Evolutionary conservation across 164 flowering plant genomes (phyloP), one percentile per base, ranked within the genome.

Genomic region (Pachysandra terminalis): DNA sequence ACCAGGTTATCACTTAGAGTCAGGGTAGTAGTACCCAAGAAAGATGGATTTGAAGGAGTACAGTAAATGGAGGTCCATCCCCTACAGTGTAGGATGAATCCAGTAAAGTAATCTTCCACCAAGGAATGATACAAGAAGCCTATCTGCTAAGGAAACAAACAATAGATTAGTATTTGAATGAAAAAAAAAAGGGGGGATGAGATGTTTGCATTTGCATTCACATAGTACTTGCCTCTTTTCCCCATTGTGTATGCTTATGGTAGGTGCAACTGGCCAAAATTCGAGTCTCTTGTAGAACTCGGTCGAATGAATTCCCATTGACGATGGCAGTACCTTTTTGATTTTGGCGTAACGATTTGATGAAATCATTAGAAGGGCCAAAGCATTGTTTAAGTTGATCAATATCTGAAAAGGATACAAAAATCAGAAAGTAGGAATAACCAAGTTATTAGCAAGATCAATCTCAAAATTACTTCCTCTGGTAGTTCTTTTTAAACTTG

Each of bases 241-340:
- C 89, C 89, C 89, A 85, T 77, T 73, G 64, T 6, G 83, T 82
- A n/a, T 69, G 23, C 13, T 75, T 63, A 52, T 83, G 84, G 59
- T 76, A 82, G 9, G 49, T 40, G 32, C 86, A 83, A 67, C 87
- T 74, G n/a, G 88, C 87, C 27, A 83, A 27, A 37, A 70, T 17
- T 17, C 68, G 67, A 6, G 83, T 51, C 64, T 83, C 82, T n/a
- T 73, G 53, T 1, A 51, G 59, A 53, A 71, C 19, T 58, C 22
- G 26, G 13, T 23, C 26, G 0, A 25, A 27, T 2, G 49, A 13
- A 32, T 65, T 15, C 14, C n/a, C 23, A 4, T 27, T 17, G 2
- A 49, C 5, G 14, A 60, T 32, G 8, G 12, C 25, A 6, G 35
- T 49, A 19, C 48, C 68, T 51, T 65, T 60, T 66, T 66, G 6